These are phyloP conservation scores for Petunia secreta DNA, from an alignment of 257 asterid genomes.

Conservation along the genomic window DNA sequence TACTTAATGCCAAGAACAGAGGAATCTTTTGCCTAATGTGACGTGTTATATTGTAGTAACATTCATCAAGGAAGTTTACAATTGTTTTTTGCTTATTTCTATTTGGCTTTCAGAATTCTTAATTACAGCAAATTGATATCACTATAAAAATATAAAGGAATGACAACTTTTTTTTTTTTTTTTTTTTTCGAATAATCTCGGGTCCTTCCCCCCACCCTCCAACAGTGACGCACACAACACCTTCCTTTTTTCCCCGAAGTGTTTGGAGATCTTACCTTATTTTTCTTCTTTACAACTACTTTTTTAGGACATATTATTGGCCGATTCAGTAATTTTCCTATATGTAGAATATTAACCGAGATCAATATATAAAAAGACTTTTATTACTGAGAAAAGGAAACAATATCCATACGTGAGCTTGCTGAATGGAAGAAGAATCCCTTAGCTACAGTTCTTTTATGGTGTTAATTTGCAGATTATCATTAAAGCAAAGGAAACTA, in stretches of 20 bases:
- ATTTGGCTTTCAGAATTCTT: constrained; percentile 6
- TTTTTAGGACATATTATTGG: background rate
- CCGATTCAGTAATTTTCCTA: background rate
- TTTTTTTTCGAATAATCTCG: no score
- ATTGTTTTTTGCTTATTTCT: background rate
- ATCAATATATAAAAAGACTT: background rate
- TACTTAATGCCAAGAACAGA: constrained; percentile 18
- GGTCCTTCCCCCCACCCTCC: constrained; percentile 1
- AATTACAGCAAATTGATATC: background rate
- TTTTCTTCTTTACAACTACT: background rate
- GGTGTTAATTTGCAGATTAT: no score
- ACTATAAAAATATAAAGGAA: background rate
- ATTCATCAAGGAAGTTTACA: background rate
- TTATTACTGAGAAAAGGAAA: no score
- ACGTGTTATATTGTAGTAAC: background rate
- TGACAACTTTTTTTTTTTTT: background rate
- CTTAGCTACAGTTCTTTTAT: no score
- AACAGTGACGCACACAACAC: background rate
- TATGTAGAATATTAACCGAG: background rate
- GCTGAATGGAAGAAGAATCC: no score
- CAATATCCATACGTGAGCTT: no score
- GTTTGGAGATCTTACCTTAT: background rate
- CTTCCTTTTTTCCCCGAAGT: background rate
- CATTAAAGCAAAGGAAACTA: background rate
- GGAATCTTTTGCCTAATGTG: constrained; percentile 28